Percentiles rank a stretch among this genome's conserved stretches.
phyloP scores from a whole-genome alignment of 2,329 filamentous ascomycete genomes.

The Colletotrichum shisoi region DNA sequence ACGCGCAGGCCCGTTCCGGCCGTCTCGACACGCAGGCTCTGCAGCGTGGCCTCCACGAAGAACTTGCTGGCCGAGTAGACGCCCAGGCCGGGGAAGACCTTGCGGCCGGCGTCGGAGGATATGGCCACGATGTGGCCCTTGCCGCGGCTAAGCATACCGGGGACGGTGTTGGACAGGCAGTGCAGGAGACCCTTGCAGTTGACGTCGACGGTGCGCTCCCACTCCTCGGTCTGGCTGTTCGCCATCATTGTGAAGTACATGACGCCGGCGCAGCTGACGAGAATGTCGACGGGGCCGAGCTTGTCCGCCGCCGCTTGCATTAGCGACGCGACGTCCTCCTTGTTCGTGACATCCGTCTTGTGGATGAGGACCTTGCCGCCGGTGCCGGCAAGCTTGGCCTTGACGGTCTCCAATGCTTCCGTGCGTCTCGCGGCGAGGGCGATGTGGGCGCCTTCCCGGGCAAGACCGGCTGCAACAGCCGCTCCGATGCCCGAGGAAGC shows the following conservation, averaged over 20 bases:
- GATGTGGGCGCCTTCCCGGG: conserved; percentile 74
- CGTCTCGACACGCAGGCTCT: conserved; percentile 77
- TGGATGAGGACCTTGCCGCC: conserved; percentile 73
- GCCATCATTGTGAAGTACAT: conserved; percentile 93
- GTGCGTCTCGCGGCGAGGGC: conserved; percentile 75
- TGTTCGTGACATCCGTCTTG: conserved; percentile 76
- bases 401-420: conserved; percentile 72
- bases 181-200: conserved; percentile 86
- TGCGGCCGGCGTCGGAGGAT: conserved; percentile 81
- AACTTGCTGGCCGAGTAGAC: conserved; percentile 87
- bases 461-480: conserved; percentile 73
- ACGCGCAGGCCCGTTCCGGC: conserved; percentile 76
- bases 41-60: conserved; percentile 84
- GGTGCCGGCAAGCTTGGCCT: conserved; percentile 61
- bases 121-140: conserved; percentile 80
- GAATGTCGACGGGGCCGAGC: conserved; percentile 77
- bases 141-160: conserved; percentile 74
- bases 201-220: conserved; percentile 83
- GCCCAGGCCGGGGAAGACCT: conserved; percentile 81
- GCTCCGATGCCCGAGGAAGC: conserved; percentile 82
- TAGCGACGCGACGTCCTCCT: conserved; percentile 70
- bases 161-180: conserved; percentile 73
- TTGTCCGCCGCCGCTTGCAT: conserved; percentile 65
- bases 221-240: conserved; percentile 75
- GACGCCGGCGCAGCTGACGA: conserved; percentile 82